Percentiles rank a stretch among this genome's conserved stretches.
Evolutionary conservation across 2,329 filamentous ascomycete genomes (phyloP).

Genomic region (Cordyceps militaris): DNA sequence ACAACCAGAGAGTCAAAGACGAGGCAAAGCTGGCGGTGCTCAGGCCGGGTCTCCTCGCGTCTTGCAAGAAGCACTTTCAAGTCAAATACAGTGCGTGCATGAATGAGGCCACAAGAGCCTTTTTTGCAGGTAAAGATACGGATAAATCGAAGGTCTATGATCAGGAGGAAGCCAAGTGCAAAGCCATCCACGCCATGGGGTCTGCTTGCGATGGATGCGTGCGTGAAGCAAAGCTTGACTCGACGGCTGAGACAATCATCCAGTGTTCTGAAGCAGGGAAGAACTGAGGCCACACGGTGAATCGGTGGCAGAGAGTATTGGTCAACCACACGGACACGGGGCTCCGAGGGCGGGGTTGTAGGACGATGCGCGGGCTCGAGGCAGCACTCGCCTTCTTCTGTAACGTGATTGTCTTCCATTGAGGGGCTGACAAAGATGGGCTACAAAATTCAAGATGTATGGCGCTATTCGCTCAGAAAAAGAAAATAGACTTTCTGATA

Average conservation of each 20-base stretch:
- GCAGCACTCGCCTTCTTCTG: background rate
- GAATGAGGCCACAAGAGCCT: background rate
- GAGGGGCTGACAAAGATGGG: too few species aligned
- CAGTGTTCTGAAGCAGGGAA: background rate
- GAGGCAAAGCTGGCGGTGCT: background rate
- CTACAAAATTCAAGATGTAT: too few species aligned
- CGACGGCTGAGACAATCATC: background rate
- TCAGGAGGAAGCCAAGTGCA: background rate
- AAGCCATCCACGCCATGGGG: background rate
- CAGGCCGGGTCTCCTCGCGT: background rate
- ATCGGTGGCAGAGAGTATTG: background rate
- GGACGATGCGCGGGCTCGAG: background rate
- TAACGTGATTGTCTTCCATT: too few species aligned
- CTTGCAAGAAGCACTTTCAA: background rate
- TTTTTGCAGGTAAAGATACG: too few species aligned
- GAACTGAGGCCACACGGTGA: background rate
- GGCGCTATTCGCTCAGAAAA: too few species aligned
- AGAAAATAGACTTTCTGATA: too few species aligned
- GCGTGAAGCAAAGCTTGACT: background rate
- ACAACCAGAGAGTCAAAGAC: background rate
- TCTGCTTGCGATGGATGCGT: background rate
- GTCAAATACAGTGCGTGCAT: background rate
- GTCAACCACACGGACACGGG: background rate
- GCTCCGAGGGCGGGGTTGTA: background rate
- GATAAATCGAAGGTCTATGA: background rate